phyloP scores from a whole-genome alignment of 2,329 filamentous ascomycete genomes.

The Colletotrichum sp. region DNA sequence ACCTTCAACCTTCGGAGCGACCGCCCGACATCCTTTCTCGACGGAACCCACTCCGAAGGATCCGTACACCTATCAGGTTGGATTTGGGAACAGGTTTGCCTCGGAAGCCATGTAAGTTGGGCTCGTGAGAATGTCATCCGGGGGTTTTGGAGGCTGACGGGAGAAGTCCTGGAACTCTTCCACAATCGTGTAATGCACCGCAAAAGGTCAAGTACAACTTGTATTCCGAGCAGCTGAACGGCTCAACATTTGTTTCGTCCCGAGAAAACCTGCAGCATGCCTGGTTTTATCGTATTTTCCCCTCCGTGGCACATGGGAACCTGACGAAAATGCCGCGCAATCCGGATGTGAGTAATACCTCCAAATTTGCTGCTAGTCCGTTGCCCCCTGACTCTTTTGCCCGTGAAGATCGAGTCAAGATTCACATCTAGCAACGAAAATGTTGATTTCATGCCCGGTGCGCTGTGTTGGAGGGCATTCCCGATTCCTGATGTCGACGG shows the following conservation, averaged over 20 bases:
- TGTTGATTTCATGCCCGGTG: conserved; percentile 42
- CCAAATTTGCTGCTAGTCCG: background rate
- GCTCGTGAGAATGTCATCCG: background rate
- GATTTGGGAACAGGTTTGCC: conserved; percentile 26
- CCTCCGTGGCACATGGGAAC: conserved; percentile 28
- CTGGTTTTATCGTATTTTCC: conserved; percentile 35
- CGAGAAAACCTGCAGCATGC: conserved; percentile 23
- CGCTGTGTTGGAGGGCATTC: conserved; percentile 47
- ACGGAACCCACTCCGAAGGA: conserved; percentile 13
- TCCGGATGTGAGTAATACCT: conserved; percentile 4
- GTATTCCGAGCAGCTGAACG: conserved; percentile 54
- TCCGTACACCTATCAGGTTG: conserved; percentile 26
- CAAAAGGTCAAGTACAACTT: conserved; percentile 46
- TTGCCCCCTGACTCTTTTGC: background rate
- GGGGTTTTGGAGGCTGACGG: background rate
- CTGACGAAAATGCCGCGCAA: conserved; percentile 13
- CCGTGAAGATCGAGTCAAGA: conserved; percentile 29
- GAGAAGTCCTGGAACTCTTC: conserved; percentile 16
- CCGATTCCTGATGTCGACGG: conserved; percentile 10
- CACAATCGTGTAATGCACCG: conserved; percentile 40
- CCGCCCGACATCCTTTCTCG: conserved; percentile 19
- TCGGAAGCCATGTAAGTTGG: conserved; percentile 25
- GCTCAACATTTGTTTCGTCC: conserved; percentile 36
- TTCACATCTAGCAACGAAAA: conserved; percentile 44
- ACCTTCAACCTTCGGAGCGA: background rate